A percentile compares a stretch with the other conserved stretches of the same genome.
Evolutionary conservation across 306 rosid genomes (phyloP).

Genomic region (Ochetophila trinervis): DNA sequence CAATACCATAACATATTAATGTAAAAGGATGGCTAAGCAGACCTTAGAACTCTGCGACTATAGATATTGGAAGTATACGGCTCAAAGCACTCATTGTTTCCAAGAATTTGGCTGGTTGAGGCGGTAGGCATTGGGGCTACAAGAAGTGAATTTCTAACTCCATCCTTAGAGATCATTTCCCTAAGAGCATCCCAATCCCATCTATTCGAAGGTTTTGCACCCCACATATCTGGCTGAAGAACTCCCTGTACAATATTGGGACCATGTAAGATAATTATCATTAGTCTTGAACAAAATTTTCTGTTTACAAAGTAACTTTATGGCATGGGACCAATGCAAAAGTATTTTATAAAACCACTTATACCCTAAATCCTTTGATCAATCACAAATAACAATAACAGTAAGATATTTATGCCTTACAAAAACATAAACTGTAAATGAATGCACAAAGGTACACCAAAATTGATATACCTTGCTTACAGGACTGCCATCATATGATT

Average conservation of each 20-base stretch:
- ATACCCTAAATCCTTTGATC: too few species aligned
- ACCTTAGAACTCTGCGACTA: conserved; percentile 85
- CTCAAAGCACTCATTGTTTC: conserved; percentile 92
- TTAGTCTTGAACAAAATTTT: too few species aligned
- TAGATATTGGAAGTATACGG: conserved; percentile 90
- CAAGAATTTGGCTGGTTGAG: conserved; percentile 89
- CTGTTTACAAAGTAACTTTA: too few species aligned
- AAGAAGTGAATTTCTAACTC: conserved; percentile 85
- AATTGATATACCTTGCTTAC: conserved; percentile 60
- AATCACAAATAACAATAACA: too few species aligned
- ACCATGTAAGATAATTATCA: conserved; percentile 6
- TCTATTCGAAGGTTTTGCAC: conserved; percentile 53
- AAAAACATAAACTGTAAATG: neutral
- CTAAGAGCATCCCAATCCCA: conserved; percentile 76
- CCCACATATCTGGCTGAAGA: conserved; percentile 94
- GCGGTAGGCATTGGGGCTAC: conserved; percentile 94
- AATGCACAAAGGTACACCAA: neutral
- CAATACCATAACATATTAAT: neutral
- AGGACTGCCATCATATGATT: conserved; percentile 77
- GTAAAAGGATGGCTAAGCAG: conserved; percentile 13
- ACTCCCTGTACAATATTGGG: conserved; percentile 52
- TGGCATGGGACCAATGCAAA: too few species aligned
- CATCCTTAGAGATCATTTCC: conserved; percentile 47
- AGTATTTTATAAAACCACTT: too few species aligned
- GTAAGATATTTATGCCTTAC: neutral